Base-by-base conservation (phyloP, 1,284 basidiomycete genomes). In the Leccinum laetum region DNA sequence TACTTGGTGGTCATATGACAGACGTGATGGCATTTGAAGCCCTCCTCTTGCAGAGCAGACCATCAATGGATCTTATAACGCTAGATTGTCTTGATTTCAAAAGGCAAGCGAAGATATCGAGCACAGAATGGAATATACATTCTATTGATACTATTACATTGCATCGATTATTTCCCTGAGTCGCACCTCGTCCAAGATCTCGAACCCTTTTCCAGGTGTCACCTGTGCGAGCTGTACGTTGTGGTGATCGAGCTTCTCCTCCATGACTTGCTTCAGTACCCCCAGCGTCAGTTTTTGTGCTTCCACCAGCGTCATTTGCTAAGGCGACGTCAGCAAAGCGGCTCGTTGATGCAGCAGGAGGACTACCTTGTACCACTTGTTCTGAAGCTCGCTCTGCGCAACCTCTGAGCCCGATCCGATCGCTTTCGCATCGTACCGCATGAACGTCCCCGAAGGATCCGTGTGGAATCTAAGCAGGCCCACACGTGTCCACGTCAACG, bases 251-350 rank as follows among this genome's bases (percentile, higher is more conserved):
- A 70, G 69, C n/a, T 72, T 72, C 83, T 99, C 98, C 79, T 99
- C 98, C 98, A 99, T 99, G 59, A 99, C 98, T 82, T 99, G 96
- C 82, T 99, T 99, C 69, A 99, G 82, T 55, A 98, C 94, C 68
- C 91, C 91, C 67, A 99, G 82, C 11, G 94, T 92, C 65, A 99
- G 81, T 39, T 88, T 83, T 71, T 96, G 93, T 2, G 96, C 98
- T 77, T 99, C 96, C 69, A 85, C 81, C 32, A 99, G 82, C 8
- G 92, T 91, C 90, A 99, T 97, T 88, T 92, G 91, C 96, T 99
- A 64, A 35, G 37, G 49, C 61, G 10, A 64, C 3, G 35, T 70
- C 49, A 69, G 58, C 49, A 9, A 53, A 37, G 64, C 11, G 35
- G 21, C 2, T 4, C 11, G 5, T 41, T 5, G 24, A 46, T 2